Conservation (phyloP, 495 filamentous ascomycete species). For the Cercophora newfieldiana region DNA sequence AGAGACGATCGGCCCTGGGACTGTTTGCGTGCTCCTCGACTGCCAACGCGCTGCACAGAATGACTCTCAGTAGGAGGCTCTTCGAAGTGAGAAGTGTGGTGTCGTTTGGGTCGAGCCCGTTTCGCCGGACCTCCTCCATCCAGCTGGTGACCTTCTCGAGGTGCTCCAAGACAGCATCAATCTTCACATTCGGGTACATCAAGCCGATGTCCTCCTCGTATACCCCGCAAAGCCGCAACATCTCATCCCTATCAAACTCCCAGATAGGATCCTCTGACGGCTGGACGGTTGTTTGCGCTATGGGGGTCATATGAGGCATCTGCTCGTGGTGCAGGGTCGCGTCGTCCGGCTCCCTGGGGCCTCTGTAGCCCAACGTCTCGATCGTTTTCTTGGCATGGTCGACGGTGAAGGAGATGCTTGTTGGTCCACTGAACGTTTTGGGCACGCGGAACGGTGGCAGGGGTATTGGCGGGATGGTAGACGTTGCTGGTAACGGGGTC, state of each 20-base stretch:
- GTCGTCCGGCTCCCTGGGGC: conserved; percentile 56
- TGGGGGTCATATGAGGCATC: conserved; percentile 53
- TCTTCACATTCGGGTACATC: conserved; percentile 81
- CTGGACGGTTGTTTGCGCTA: conserved; percentile 28
- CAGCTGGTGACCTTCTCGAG: conserved; percentile 66
- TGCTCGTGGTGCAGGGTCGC: conserved; percentile 49
- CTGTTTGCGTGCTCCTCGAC: conserved; percentile 77
- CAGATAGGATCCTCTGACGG: conserved; percentile 69
- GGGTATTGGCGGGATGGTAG: conserved; percentile 31
- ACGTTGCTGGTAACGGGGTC: conserved; percentile 37
- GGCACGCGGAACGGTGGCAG: conserved; percentile 43
- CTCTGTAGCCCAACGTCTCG: conserved; percentile 83
- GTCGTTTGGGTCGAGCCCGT: conserved; percentile 34
- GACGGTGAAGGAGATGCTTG: conserved; percentile 81
- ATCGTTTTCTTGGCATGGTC: conserved; percentile 85
- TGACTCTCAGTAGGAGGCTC: conserved; percentile 72
- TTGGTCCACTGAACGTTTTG: conserved; percentile 78
- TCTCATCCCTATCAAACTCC: conserved; percentile 68
- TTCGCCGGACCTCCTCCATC: conserved; percentile 53
- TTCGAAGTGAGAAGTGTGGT: conserved; percentile 69
- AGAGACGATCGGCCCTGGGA: conserved; percentile 67
- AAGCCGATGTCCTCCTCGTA: conserved; percentile 83
- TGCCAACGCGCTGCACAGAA: conserved; percentile 71
- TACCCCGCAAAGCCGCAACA: conserved; percentile 66
- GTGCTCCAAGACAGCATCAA: conserved; percentile 64